Percentiles rank a stretch among this genome's conserved stretches.
Evolutionary conservation across 495 filamentous ascomycete genomes (phyloP).

Genomic region (Penicillium turbatum): DNA sequence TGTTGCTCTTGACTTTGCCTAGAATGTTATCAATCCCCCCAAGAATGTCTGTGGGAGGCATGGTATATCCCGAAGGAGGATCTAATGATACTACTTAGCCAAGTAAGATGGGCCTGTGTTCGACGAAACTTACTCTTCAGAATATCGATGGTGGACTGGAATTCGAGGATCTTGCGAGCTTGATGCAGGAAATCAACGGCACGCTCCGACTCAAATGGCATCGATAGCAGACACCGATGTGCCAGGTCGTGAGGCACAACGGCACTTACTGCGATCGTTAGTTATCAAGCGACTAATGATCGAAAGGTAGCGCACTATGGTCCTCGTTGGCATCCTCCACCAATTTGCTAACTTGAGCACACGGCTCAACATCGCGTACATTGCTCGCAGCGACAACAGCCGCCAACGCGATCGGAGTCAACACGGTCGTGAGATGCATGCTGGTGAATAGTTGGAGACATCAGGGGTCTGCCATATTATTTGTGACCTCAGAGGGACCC

Average conservation of each 20-base stretch:
- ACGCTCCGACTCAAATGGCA: conserved; percentile 52
- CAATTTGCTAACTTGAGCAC: conserved; percentile 22
- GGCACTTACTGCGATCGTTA: conserved; percentile 20
- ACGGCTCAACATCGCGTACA: conserved; percentile 22
- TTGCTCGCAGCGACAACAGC: conserved; percentile 12
- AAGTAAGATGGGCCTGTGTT: background rate
- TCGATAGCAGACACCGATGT: conserved; percentile 50
- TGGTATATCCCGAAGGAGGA: conserved; percentile 52
- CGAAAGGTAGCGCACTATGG: conserved; percentile 13
- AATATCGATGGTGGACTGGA: conserved; percentile 53
- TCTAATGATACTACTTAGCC: conserved; percentile 17
- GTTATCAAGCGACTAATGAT: background rate
- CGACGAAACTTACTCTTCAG: conserved; percentile 32
- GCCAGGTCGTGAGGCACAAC: conserved; percentile 29
- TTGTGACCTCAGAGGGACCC: background rate
- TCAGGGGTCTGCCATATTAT: conserved; percentile 1
- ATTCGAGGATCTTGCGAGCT: conserved; percentile 53
- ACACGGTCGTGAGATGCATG: conserved; percentile 19
- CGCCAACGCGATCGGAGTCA: conserved; percentile 14
- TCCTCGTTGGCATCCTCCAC: conserved; percentile 16
- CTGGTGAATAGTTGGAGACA: conserved; percentile 6
- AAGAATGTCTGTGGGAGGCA: conserved; percentile 49
- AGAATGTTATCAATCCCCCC: conserved; percentile 42
- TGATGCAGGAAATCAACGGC: conserved; percentile 50
- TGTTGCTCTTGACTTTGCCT: conserved; percentile 29